A percentile compares a stretch with the other conserved stretches of the same genome.
Conservation (phyloP, 225 moss, liverwort and hornwort genomes). For the Bryum argenteum region DNA sequence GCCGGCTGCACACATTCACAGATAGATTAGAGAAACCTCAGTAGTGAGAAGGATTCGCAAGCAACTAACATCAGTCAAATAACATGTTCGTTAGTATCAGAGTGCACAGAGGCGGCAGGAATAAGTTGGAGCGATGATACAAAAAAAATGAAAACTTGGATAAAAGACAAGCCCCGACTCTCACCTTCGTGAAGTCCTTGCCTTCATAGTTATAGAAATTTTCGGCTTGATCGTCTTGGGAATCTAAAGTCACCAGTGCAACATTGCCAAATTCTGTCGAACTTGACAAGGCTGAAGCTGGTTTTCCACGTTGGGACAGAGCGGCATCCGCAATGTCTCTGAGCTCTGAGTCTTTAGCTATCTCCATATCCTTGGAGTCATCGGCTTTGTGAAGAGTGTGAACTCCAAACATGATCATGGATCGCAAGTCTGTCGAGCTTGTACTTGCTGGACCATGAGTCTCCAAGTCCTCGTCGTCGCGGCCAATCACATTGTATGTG, state of each 20-base stretch:
- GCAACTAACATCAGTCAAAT: neutral
- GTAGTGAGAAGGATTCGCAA: slow-evolving; percentile 7
- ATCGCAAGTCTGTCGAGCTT: slow-evolving; percentile 66
- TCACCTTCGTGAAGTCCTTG: slow-evolving; percentile 57
- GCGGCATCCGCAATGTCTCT: slow-evolving; percentile 42
- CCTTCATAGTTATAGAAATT: slow-evolving; percentile 55
- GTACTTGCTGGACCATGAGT: slow-evolving; percentile 53
- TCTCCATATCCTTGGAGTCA: slow-evolving; percentile 26
- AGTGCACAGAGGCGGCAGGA: neutral
- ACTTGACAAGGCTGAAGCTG: slow-evolving; percentile 29
- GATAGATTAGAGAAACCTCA: slow-evolving; percentile 10
- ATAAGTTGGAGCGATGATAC: slow-evolving; percentile 8
- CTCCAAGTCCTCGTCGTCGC: slow-evolving; percentile 60
- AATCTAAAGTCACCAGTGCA: slow-evolving; percentile 30
- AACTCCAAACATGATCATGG: slow-evolving; percentile 86
- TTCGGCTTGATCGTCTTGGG: slow-evolving; percentile 43
- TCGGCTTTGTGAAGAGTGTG: slow-evolving; percentile 50
- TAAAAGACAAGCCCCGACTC: slow-evolving; percentile 10
- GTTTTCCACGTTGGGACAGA: slow-evolving; percentile 48
- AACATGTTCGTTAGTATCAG: neutral
- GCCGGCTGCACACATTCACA: slow-evolving; percentile 41
- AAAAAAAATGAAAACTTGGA: neutral
- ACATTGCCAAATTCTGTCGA: slow-evolving; percentile 40
- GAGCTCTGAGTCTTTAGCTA: slow-evolving; percentile 26
- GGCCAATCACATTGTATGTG: slow-evolving; percentile 79